Conservation (phyloP, 257 asterid species). For the Plantago major region DNA sequence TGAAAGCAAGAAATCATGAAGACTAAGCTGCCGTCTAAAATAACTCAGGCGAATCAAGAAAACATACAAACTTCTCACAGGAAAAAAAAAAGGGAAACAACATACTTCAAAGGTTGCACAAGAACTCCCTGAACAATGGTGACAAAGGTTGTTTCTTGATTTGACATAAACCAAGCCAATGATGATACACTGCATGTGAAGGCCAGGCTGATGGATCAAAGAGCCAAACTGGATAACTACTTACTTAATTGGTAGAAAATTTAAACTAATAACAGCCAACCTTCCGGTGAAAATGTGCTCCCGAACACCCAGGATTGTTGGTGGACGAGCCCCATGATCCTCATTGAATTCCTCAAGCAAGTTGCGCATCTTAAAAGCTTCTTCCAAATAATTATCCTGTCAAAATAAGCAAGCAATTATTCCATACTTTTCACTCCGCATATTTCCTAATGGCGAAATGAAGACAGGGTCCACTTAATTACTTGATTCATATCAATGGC, state of each 20-base stretch:
- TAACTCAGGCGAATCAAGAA: background rate
- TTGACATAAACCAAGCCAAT: conserved; percentile 64
- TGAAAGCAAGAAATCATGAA: conserved; percentile 6
- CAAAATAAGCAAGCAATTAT: conserved; percentile 7
- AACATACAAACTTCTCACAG: background rate
- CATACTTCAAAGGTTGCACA: conserved; percentile 58
- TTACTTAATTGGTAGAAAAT: background rate
- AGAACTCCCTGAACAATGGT: conserved; percentile 55
- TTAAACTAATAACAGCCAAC: conserved; percentile 17
- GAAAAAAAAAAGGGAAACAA: conserved; percentile 18
- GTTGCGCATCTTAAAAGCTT: conserved; percentile 63
- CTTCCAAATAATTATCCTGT: conserved; percentile 64
- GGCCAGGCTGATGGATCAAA: background rate
- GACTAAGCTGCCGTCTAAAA: background rate
- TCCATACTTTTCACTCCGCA: background rate
- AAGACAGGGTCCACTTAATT: conserved; percentile 12
- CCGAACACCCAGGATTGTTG: conserved; percentile 59
- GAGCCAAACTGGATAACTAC: background rate
- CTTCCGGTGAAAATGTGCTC: conserved; percentile 69
- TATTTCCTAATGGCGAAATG: background rate
- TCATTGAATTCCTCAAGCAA: conserved; percentile 52
- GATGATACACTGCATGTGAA: conserved; percentile 45
- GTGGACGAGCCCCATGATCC: conserved; percentile 47
- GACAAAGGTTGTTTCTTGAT: conserved; percentile 60
- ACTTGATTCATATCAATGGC: conserved; percentile 97